phyloP scores from a whole-genome alignment of 768 basidiomycete genomes.

The Lactarius sanguifluus region DNA sequence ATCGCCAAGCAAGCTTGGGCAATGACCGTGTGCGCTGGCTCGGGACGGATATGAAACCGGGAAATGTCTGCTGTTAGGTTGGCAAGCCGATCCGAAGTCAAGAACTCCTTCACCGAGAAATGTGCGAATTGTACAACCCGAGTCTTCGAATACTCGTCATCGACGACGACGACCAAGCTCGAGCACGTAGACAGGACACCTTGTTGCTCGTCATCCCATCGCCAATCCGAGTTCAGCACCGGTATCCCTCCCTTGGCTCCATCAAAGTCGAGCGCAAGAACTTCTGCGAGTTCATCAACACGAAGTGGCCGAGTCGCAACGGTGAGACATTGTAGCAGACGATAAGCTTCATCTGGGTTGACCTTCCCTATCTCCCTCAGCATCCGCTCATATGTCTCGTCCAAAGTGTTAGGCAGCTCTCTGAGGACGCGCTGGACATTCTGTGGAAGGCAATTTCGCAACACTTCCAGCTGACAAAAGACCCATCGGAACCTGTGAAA shows the following conservation, averaged over 20 bases:
- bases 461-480: background rate
- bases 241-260: background rate
- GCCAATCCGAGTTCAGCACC: background rate
- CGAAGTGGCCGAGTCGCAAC: no score
- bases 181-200: background rate
- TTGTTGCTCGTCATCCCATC: background rate
- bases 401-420: background rate
- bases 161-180: background rate
- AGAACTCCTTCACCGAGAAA: background rate
- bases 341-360: background rate
- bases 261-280: background rate
- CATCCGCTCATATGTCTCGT: background rate
- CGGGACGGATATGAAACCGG: no score
- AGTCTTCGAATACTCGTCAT: background rate
- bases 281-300: background rate
- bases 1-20: no score
- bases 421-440: background rate
- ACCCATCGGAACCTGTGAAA: background rate
- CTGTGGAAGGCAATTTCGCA: background rate
- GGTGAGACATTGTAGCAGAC: no score
- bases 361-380: background rate
- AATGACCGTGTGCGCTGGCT: no score
- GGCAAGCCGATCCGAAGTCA: background rate
- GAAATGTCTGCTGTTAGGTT: no score
- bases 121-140: background rate